Base-by-base conservation (phyloP, 2,329 filamentous ascomycete genomes). In the Xenosphaeropsis pyriputrescens region DNA sequence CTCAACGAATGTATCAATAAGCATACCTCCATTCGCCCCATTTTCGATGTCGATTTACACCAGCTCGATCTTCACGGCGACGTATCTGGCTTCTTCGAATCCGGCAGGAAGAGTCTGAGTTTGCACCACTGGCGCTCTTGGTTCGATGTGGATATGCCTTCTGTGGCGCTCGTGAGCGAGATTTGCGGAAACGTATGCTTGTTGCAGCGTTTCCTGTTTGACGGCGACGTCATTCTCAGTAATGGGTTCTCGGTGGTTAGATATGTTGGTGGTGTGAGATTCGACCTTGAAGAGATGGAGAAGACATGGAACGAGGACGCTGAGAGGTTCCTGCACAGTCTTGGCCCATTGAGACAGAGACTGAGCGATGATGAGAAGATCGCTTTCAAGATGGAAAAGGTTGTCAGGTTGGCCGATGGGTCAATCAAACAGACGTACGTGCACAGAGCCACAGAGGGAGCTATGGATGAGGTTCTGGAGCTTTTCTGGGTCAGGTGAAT, bases 321-420 rank as follows among this genome's bases (percentile, higher is more conserved):
- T 59, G 6, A 61, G 64, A 45, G 61, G 65, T 42, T 56, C 57
- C 51, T 58, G 45, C 49, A 54, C 2, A 70, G 72, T 22, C 52
- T 75, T 31, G 65, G 63, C 32, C 67, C 69, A 0, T 59, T 72
- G 19, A 66, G 61, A 13, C 56, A 64, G 0, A 59, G 63, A 9
- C 70, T 75, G 40, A 55, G 61, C 26, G 58, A 63, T 2, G 67
- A 66, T 1, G 57, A 63, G 18, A 51, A 75, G 39, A 70, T 72
- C 39, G 68, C 72, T 31, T 73, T 75, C 65, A 71, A 68, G 0
- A 67, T 72, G 6, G 68, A 70, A 2, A 70, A 43, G 59, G 64
- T 36, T 61, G 64, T 36, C 60, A 40, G 49, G 26, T 17, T 45
- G 6, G 45, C 65, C 5, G 57, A 59, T 11, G 68, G 63, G 55